These are phyloP conservation scores for Colletotrichum higginsianum DNA, from an alignment of 2,329 filamentous ascomycete species.

Conservation along the genomic window DNA sequence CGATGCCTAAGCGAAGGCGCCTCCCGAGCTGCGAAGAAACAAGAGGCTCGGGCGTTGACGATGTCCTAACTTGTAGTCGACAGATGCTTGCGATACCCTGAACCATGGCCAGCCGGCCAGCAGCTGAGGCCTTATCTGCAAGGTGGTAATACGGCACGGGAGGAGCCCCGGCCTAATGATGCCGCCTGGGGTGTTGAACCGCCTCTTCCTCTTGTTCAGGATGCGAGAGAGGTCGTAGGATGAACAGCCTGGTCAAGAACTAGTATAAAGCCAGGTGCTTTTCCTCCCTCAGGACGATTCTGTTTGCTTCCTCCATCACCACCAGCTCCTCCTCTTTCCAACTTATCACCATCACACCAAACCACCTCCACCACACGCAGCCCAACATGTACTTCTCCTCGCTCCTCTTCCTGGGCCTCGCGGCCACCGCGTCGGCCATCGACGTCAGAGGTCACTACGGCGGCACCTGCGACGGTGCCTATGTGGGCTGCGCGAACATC, in stretches of 20 bases:
- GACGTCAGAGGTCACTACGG: slow-evolving; percentile 19
- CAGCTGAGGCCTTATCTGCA: not conserved
- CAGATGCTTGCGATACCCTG: not conserved
- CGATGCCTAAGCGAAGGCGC: no score
- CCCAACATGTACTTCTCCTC: slow-evolving; percentile 29
- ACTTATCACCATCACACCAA: slow-evolving; percentile 7
- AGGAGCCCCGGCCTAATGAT: not conserved
- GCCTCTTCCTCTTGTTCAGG: not conserved
- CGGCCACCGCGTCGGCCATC: slow-evolving; percentile 23
- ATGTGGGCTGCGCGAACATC: not conserved
- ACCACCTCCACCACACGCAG: not conserved
- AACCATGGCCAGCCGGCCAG: not conserved
- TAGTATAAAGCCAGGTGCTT: slow-evolving; percentile 13
- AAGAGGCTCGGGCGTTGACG: no score
- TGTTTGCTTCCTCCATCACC: slow-evolving; percentile 4
- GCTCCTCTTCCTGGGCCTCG: slow-evolving; percentile 16
- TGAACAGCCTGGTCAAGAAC: not conserved
- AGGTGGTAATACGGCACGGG: slow-evolving; percentile 5
- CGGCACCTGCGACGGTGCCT: slow-evolving; percentile 1
- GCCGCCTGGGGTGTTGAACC: not conserved
- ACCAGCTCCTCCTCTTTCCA: slow-evolving; percentile 2
- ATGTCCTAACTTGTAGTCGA: no score
- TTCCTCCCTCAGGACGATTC: not conserved
- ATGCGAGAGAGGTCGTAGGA: slow-evolving; percentile 2
- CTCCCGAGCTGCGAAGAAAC: no score